phyloP scores from a whole-genome alignment of 2,329 filamentous ascomycete genomes.

The Cercospora sojina region DNA sequence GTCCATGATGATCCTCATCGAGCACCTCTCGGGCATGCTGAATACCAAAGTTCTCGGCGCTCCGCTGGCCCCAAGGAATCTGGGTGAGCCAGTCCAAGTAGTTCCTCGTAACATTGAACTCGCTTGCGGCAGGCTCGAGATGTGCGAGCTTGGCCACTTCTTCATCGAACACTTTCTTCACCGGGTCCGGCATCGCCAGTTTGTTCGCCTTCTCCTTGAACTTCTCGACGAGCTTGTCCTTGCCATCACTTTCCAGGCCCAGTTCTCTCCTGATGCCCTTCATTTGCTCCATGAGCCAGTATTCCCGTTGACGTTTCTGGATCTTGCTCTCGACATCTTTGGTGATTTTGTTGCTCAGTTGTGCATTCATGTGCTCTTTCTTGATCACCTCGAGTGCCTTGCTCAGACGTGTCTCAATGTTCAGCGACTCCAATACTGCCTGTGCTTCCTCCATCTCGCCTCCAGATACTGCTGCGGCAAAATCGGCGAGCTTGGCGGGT shows the following conservation, averaged over 20 bases:
- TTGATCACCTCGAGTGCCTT: slow-evolving; percentile 91
- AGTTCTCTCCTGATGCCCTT: slow-evolving; percentile 95
- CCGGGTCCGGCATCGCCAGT: slow-evolving; percentile 92
- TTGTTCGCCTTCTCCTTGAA: slow-evolving; percentile 95
- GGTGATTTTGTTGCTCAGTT: slow-evolving; percentile 93
- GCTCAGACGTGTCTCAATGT: slow-evolving; percentile 87
- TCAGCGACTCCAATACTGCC: slow-evolving; percentile 81
- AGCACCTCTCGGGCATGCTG: slow-evolving; percentile 84
- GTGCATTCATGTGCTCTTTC: slow-evolving; percentile 97
- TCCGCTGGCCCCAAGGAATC: slow-evolving; percentile 94
- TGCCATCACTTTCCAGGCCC: slow-evolving; percentile 94
- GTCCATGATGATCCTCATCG: slow-evolving; percentile 92
- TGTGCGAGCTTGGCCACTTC: slow-evolving; percentile 96
- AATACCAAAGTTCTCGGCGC: slow-evolving; percentile 95
- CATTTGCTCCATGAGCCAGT: slow-evolving; percentile 99
- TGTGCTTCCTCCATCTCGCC: slow-evolving; percentile 91
- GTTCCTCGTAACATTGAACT: slow-evolving; percentile 98
- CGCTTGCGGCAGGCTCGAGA: slow-evolving; percentile 90
- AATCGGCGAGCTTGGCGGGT: slow-evolving; percentile 91
- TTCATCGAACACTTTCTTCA: slow-evolving; percentile 97
- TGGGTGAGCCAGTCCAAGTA: slow-evolving; percentile 99
- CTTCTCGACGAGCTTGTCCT: slow-evolving; percentile 95
- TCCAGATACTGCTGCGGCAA: slow-evolving; percentile 93
- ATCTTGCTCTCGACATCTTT: slow-evolving; percentile 98
- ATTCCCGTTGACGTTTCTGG: slow-evolving; percentile 93